phyloP scores from a whole-genome alignment of 352 stramenopile species.

The Thalassiosira ordinaria region DNA sequence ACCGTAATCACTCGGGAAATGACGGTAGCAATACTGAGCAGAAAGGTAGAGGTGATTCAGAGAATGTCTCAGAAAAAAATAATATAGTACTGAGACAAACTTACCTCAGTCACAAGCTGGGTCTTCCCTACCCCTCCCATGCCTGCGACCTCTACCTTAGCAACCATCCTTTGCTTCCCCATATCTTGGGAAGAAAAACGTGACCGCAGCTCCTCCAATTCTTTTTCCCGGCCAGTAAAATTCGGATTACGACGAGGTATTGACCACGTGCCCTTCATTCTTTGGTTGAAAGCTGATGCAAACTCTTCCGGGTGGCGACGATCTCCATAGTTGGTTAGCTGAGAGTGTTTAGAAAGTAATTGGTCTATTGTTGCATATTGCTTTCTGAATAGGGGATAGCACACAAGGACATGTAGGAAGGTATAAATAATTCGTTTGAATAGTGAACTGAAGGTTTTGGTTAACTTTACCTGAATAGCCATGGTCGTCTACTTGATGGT shows the following conservation, averaged over 20 bases:
- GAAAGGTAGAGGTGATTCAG: neutral
- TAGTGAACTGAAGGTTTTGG: too few relatives aligned
- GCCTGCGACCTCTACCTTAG: slow-evolving; percentile 61
- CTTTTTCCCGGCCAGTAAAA: slow-evolving; percentile 66
- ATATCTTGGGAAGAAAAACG: slow-evolving; percentile 42
- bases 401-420: too few relatives aligned
- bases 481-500: slow-evolving; percentile 63
- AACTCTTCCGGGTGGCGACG: slow-evolving; percentile 74
- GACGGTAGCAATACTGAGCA: slow-evolving; percentile 64
- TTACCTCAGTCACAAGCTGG: slow-evolving; percentile 57
- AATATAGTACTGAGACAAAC: neutral
- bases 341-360: slow-evolving; percentile 56
- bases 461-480: too few relatives aligned
- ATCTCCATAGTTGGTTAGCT: slow-evolving; percentile 64
- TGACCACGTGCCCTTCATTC: slow-evolving; percentile 68
- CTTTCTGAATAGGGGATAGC: slow-evolving; percentile 74
- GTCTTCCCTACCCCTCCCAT: slow-evolving; percentile 79
- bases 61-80: neutral
- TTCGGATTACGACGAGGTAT: slow-evolving; percentile 63
- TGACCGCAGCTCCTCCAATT: slow-evolving; percentile 50
- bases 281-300: slow-evolving; percentile 58
- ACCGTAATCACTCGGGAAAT: slow-evolving; percentile 72
- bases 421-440: too few relatives aligned
- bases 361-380: slow-evolving; percentile 72
- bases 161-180: slow-evolving; percentile 34